phyloP scores from a whole-genome alignment of 164 flowering plant genomes.

The Stephania japonica region DNA sequence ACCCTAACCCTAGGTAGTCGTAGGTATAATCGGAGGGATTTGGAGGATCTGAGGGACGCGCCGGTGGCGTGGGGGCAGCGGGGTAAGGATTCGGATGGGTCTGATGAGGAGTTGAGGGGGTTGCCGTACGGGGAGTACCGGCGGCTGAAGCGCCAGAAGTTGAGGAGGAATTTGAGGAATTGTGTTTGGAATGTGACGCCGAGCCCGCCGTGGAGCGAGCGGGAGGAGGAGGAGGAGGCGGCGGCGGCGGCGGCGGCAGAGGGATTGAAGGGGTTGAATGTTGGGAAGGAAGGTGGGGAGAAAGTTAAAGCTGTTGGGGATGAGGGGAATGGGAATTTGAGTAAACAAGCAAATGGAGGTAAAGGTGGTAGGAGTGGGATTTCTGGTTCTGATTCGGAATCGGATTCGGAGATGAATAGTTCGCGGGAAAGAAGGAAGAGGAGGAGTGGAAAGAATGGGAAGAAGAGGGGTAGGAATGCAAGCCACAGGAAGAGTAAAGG shows the following conservation, averaged over 20 bases:
- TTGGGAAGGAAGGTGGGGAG: conserved; percentile 24
- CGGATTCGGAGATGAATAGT: conserved; percentile 34
- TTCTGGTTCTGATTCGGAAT: conserved; percentile 13
- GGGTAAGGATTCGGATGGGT: conserved; percentile 35
- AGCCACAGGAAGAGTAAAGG: conserved; percentile 29
- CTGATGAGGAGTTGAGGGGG: conserved; percentile 89
- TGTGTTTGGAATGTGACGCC: conserved; percentile 79
- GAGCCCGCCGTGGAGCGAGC: conserved; percentile 62
- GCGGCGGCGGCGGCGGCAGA: no score
- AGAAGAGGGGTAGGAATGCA: conserved; percentile 29
- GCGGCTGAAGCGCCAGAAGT: conserved; percentile 73
- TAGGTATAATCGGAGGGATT: not conserved
- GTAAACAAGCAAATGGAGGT: not conserved
- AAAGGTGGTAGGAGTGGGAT: not conserved
- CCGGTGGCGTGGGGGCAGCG: conserved; percentile 12
- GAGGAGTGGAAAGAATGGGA: conserved; percentile 8
- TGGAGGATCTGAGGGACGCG: conserved; percentile 16
- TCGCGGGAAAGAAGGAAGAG: conserved; percentile 25
- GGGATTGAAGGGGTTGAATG: conserved; percentile 24
- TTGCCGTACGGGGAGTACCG: conserved; percentile 63
- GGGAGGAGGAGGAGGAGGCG: conserved; percentile 33
- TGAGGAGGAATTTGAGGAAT: conserved; percentile 52
- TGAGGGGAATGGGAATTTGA: not conserved
- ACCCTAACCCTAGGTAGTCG: conserved; percentile 11
- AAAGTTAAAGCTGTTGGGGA: conserved; percentile 10